Percentiles rank a stretch among this genome's conserved stretches.
Evolutionary conservation across 1,284 basidiomycete species (phyloP).

Genomic region (Chalciporus sp.): DNA sequence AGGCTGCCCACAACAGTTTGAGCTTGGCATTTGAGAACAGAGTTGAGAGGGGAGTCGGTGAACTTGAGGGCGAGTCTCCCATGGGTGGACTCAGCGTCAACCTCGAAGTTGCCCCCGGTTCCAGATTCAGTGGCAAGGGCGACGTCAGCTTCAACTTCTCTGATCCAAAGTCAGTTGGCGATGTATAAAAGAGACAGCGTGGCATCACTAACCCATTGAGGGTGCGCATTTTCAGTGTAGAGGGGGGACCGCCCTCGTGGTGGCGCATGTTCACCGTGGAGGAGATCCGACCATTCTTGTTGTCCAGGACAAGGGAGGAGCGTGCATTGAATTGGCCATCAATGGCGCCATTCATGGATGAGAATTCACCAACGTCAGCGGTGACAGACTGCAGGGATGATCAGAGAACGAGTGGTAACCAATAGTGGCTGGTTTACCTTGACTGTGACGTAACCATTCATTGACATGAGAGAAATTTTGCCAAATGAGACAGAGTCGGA

Average conservation of each 20-base stretch:
- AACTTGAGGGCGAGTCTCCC: constrained; percentile 38
- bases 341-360: constrained; percentile 40
- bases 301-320: constrained; percentile 38
- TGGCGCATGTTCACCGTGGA: constrained; percentile 39
- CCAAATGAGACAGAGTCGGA: constrained; percentile 36
- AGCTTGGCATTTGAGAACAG: constrained; percentile 37
- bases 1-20: constrained; percentile 37
- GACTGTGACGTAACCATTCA: constrained; percentile 31
- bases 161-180: constrained; percentile 20
- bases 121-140: constrained; percentile 29
- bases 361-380: constrained; percentile 33
- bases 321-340: constrained; percentile 44
- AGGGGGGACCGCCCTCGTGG: constrained; percentile 23
- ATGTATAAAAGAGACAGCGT: background rate
- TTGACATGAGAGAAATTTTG: constrained; percentile 31
- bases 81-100: constrained; percentile 33
- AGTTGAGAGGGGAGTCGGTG: constrained; percentile 41
- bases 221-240: constrained; percentile 33
- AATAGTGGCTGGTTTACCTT: constrained; percentile 24
- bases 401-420: background rate
- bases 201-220: constrained; percentile 40
- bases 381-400: constrained; percentile 36
- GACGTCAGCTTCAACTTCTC: constrained; percentile 34
- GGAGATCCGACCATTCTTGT: constrained; percentile 41
- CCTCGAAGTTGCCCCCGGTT: constrained; percentile 38